Evolutionary conservation across 305 asterid species (phyloP).

Genomic region (Andrographis paniculata): DNA sequence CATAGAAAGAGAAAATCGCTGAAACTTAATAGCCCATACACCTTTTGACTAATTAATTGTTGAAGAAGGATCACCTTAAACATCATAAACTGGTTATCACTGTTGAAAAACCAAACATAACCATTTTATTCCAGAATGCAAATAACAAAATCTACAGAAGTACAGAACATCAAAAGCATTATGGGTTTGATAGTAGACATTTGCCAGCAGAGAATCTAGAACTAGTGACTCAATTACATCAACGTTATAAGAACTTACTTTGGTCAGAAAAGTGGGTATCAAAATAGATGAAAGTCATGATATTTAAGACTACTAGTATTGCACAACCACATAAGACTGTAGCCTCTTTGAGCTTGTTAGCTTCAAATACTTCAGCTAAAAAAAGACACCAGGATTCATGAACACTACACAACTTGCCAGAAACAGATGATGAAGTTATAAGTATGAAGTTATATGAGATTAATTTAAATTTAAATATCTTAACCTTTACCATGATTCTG

Average conservation of each 20-base stretch:
- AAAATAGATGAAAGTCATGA: too few species aligned
- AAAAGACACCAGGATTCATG: conserved; percentile 4
- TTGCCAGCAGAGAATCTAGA: too few species aligned
- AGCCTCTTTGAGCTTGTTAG: conserved; percentile 5
- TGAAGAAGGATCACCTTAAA: conserved; percentile 11
- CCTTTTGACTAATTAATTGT: conserved; percentile 7
- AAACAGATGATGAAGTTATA: too few species aligned
- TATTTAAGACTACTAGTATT: too few species aligned
- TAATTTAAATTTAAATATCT: conserved; percentile 11
- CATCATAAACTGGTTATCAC: conserved; percentile 6
- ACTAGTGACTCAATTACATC: too few species aligned
- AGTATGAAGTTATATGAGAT: conserved; percentile 2
- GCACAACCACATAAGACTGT: too few species aligned
- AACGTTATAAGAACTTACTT: too few species aligned
- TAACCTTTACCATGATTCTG: conserved; percentile 70
- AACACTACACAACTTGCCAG: conserved; percentile 8
- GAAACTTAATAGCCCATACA: neutral
- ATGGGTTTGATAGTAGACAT: too few species aligned
- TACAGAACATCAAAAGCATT: neutral
- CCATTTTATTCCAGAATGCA: neutral
- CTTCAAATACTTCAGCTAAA: conserved; percentile 5
- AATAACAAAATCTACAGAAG: neutral
- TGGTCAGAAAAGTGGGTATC: too few species aligned
- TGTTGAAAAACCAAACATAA: neutral
- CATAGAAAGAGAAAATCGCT: conserved; percentile 1